Conservation (phyloP, 208 protist genomes). For the Leishmania arabica region DNA sequence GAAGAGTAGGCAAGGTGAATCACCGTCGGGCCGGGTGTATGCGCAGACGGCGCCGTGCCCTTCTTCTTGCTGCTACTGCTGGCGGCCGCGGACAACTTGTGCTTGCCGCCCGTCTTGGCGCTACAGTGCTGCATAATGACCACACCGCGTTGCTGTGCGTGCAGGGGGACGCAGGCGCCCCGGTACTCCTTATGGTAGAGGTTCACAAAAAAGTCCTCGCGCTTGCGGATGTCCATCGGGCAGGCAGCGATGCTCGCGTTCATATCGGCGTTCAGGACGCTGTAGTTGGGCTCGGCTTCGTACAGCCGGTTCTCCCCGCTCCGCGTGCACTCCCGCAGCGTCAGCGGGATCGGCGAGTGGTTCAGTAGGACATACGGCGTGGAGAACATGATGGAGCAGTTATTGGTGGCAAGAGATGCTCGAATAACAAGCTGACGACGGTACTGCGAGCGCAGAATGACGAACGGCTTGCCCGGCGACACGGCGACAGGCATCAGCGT, state of each 20-base stretch:
- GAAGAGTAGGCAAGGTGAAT: slow-evolving; percentile 78
- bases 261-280: slow-evolving; percentile 58
- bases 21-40: slow-evolving; percentile 18
- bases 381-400: slow-evolving; percentile 46
- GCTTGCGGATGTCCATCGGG: slow-evolving; percentile 36
- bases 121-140: slow-evolving; percentile 57
- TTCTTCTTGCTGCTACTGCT: slow-evolving; percentile 12
- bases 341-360: slow-evolving; percentile 66
- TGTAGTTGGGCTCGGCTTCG: slow-evolving; percentile 54
- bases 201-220: slow-evolving; percentile 80
- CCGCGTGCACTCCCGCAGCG: slow-evolving; percentile 60
- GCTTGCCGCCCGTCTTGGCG: not conserved
- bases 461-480: slow-evolving; percentile 17
- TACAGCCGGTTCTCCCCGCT: slow-evolving; percentile 39
- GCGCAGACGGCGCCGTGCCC: not conserved
- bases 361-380: slow-evolving; percentile 79
- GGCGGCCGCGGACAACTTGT: slow-evolving; percentile 1
- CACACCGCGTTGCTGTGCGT: slow-evolving; percentile 77
- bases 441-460: slow-evolving; percentile 35
- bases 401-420: slow-evolving; percentile 22
- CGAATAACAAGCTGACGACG: slow-evolving; percentile 51
- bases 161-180: slow-evolving; percentile 66
- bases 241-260: slow-evolving; percentile 52
- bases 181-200: slow-evolving; percentile 40
- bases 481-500: slow-evolving; percentile 24